Conservation (phyloP, 805 yeast genomes). For the Hermanozyma aechmeae region DNA sequence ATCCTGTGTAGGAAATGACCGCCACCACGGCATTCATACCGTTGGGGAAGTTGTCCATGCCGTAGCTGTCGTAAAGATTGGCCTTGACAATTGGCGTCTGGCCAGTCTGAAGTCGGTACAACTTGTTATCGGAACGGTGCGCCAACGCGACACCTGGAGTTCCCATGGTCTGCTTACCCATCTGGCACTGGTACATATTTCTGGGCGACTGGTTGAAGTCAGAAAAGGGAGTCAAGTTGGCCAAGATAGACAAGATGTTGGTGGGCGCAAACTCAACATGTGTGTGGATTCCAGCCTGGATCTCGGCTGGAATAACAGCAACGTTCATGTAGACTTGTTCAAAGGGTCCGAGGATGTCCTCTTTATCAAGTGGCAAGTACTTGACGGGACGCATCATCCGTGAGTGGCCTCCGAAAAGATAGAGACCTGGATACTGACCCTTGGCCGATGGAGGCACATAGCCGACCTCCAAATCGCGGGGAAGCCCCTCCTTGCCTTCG, state of each 20-base stretch:
- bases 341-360: constrained; percentile 91
- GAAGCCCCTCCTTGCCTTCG: constrained; percentile 68
- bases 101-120: constrained; percentile 88
- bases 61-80: constrained; percentile 86
- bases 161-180: constrained; percentile 99
- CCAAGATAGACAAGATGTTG: constrained; percentile 85
- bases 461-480: constrained; percentile 84
- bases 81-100: constrained; percentile 98
- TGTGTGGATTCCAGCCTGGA: constrained; percentile 67
- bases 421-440: constrained; percentile 97
- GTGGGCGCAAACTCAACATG: constrained; percentile 96
- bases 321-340: constrained; percentile 96
- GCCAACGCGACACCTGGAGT: constrained; percentile 95
- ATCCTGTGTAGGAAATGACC: constrained; percentile 96
- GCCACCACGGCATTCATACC: constrained; percentile 99
- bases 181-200: constrained; percentile 99
- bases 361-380: constrained; percentile 75
- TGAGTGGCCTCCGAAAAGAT: constrained; percentile 82
- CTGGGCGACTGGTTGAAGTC: constrained; percentile 99
- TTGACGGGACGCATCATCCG: constrained; percentile 95
- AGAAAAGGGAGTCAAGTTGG: constrained; percentile 95
- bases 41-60: constrained; percentile 97
- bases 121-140: constrained; percentile 90
- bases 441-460: constrained; percentile 91
- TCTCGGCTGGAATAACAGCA: constrained; percentile 91